phyloP scores from a whole-genome alignment of 768 basidiomycete genomes.

The Mycena haematopus region DNA sequence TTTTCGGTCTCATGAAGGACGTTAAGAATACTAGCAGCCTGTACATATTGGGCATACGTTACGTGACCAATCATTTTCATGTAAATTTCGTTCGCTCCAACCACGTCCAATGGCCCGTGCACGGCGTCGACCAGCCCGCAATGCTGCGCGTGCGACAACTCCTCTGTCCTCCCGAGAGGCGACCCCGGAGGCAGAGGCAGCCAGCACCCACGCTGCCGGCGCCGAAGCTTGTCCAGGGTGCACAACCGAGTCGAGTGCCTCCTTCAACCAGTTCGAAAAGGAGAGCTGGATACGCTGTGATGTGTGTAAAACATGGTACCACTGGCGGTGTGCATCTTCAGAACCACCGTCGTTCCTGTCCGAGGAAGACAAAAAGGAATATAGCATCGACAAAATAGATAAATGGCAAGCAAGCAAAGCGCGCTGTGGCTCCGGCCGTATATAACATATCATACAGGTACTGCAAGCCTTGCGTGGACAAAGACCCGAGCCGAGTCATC shows the following conservation, averaged over 20 bases:
- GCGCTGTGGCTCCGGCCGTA: slow-evolving; percentile 7
- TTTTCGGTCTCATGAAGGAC: too few relatives aligned
- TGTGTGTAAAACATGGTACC: slow-evolving; percentile 82
- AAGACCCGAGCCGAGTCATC: slow-evolving; percentile 66
- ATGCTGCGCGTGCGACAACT: slow-evolving; percentile 13
- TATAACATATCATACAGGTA: slow-evolving; percentile 54
- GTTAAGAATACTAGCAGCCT: too few relatives aligned
- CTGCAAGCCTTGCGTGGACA: slow-evolving; percentile 66
- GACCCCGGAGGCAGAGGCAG: slow-evolving; percentile 16
- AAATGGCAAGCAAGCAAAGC: slow-evolving; percentile 67
- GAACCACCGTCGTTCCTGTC: slow-evolving; percentile 21
- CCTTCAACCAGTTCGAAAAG: slow-evolving; percentile 53
- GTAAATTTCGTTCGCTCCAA: background rate
- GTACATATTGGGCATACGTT: background rate
- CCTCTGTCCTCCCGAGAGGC: slow-evolving; percentile 23
- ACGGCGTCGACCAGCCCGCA: slow-evolving; percentile 18
- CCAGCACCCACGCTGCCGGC: background rate
- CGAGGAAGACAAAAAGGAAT: slow-evolving; percentile 50
- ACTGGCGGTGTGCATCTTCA: slow-evolving; percentile 74
- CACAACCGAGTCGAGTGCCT: slow-evolving; percentile 41
- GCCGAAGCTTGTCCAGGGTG: slow-evolving; percentile 59
- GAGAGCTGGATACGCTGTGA: slow-evolving; percentile 88
- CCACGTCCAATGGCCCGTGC: slow-evolving; percentile 25
- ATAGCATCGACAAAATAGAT: slow-evolving; percentile 71
- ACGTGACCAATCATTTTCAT: too few relatives aligned